Percentiles rank a stretch among this genome's conserved stretches.
These are phyloP conservation scores for Solanum piurae DNA, from an alignment of 257 asterid species.

Conservation along the genomic window DNA sequence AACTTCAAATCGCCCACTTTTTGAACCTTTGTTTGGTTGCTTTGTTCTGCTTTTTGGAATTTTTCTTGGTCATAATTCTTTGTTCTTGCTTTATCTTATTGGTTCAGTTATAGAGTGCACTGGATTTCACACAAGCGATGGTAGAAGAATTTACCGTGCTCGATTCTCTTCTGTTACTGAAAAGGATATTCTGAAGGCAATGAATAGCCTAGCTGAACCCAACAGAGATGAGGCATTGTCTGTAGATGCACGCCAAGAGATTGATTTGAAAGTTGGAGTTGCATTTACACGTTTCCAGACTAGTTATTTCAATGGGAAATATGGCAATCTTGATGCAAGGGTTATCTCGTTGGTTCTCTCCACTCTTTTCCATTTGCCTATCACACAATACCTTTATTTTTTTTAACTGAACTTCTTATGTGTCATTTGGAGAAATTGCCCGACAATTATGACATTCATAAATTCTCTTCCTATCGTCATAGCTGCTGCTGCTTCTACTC, in stretches of 20 bases:
- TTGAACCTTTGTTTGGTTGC: neutral
- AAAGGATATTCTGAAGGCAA: conserved; percentile 73
- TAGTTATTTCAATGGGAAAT: conserved; percentile 84
- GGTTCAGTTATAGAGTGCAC: conserved; percentile 71
- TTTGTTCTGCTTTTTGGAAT: neutral
- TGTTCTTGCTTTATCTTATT: conserved; percentile 1
- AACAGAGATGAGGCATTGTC: conserved; percentile 83
- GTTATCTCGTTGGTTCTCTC: conserved; percentile 77
- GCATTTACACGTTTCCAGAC: conserved; percentile 92
- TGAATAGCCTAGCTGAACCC: conserved; percentile 66
- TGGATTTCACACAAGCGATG: conserved; percentile 53
- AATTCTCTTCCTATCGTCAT: neutral
- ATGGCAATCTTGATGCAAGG: conserved; percentile 93
- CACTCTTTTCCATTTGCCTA: neutral
- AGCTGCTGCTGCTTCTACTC: neutral
- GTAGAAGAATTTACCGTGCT: conserved; percentile 66
- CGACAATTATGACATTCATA: neutral
- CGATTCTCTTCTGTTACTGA: conserved; percentile 88
- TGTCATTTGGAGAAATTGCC: neutral
- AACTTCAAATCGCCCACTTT: neutral
- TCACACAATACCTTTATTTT: neutral
- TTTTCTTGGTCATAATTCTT: neutral
- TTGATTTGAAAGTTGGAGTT: conserved; percentile 96
- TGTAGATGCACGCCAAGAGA: conserved; percentile 94
- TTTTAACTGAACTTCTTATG: neutral